Evolutionary conservation across 164 flowering plant species (phyloP), one percentile per base, ranked within the genome.

Genomic region (Magnolia sinica): DNA sequence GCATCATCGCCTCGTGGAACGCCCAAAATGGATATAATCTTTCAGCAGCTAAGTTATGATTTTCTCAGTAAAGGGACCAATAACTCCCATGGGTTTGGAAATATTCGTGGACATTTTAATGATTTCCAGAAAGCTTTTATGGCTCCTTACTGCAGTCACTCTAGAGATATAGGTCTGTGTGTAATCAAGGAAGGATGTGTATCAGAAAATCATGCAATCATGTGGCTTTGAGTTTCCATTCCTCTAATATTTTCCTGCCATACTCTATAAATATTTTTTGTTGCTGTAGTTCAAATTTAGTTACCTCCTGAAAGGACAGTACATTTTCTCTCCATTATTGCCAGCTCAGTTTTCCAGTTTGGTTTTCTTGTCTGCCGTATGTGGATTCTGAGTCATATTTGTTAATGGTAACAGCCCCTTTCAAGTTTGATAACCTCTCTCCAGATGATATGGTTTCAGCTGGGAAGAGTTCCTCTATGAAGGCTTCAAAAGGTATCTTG

Each of bases 351-450:
- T 37, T 37, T 68, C 29, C 50, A 68, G 68, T 65, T 65, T 65
- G 9, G 20, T 22, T 9, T 22, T 65, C 27, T 22, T 14, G 24
- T 27, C 4, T 68, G 68, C n/a, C n/a, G 7, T 8, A 70, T 70
- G 37, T 45, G 72, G 31, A 16, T 74, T 79, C 74, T 74, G n/a
- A 74, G 70, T 4, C 49, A 22, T 64, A 29, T 24, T 24, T 50
- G n/a, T 22, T 49, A 9, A 70, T 45, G 52, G 20, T 19, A 49
- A 67, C 93, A 93, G 96, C 78, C 66, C 91, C 92, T 75, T 93
- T 91, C 90, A 89, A 87, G 87, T 90, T 93, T 82, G 91, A 91
- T 85, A 77, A 77, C 70, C 91, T 91, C 71, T 90, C 95, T 24
- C 95, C 95, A 13, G 98, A 91, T 86, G 98, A 91, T 84, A 19